Evolutionary conservation across 2,329 filamentous ascomycete genomes (phyloP).

Genomic region (Botrytis tulipae): DNA sequence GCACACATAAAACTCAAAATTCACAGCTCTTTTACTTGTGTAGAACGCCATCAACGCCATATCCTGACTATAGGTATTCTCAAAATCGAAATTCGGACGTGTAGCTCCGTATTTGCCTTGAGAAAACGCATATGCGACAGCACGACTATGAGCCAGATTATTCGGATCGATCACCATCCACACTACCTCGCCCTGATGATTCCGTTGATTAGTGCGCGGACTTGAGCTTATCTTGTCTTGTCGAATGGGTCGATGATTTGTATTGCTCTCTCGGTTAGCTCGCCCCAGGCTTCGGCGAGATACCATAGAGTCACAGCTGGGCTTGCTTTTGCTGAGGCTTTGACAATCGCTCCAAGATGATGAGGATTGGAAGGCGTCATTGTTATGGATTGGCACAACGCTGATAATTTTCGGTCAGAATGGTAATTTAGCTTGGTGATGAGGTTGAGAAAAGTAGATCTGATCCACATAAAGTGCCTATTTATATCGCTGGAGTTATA

Average conservation of each 20-base stretch:
- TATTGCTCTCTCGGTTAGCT: neutral
- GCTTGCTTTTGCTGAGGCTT: neutral
- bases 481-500: too few species aligned
- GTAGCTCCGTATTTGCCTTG: neutral
- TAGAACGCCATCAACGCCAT: neutral
- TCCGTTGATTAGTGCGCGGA: neutral
- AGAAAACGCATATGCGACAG: neutral
- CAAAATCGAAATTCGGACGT: neutral
- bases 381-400: too few species aligned
- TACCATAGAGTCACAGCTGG: neutral
- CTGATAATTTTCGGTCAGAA: too few species aligned
- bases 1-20: neutral
- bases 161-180: neutral
- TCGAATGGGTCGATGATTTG: neutral
- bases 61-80: neutral
- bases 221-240: neutral
- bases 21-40: neutral
- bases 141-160: neutral
- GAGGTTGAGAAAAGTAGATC: too few species aligned
- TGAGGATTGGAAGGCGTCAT: neutral
- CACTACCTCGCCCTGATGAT: neutral
- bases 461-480: too few species aligned
- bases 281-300: neutral
- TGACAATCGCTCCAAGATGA: neutral
- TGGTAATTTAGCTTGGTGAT: too few species aligned